Evolutionary conservation across 805 yeast genomes (phyloP).

Genomic region (Kuraishia borneana): DNA sequence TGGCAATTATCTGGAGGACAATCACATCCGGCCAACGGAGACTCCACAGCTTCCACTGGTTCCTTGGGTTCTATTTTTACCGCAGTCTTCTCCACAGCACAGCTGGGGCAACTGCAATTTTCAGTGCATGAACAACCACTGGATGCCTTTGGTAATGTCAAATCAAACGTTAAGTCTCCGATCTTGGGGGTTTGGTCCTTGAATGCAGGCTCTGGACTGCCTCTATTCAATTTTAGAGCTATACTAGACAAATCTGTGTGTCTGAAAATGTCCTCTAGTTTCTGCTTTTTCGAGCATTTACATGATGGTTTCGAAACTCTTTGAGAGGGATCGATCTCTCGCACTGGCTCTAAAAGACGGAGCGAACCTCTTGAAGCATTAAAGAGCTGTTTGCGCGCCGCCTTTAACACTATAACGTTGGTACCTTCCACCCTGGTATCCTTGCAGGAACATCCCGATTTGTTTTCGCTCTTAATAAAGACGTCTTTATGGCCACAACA

Average conservation of each 20-base stretch:
- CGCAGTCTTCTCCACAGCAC: not conserved
- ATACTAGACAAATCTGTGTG: no score
- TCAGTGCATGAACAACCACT: not conserved
- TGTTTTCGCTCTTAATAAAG: slow-evolving; percentile 2
- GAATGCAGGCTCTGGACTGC: no score
- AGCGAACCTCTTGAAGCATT: slow-evolving; percentile 23
- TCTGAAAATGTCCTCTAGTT: no score
- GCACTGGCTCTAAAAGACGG: slow-evolving; percentile 19
- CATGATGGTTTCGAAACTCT: not conserved
- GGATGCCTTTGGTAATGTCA: not conserved
- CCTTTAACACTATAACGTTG: slow-evolving; percentile 18
- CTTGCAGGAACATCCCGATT: slow-evolving; percentile 1
- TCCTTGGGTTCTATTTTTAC: not conserved
- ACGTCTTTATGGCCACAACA: not conserved
- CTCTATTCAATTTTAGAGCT: no score
- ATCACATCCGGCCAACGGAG: slow-evolving; percentile 11
- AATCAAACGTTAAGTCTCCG: no score
- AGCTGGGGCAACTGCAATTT: not conserved
- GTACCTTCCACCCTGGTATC: not conserved
- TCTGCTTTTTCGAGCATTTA: no score
- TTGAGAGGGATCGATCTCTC: not conserved
- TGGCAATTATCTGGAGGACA: slow-evolving; percentile 20
- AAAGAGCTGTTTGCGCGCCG: slow-evolving; percentile 22
- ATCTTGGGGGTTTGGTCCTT: no score
- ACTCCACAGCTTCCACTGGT: not conserved